phyloP scores from a whole-genome alignment of 352 stramenopile species.

The Peronosclerospora sorghi region DNA sequence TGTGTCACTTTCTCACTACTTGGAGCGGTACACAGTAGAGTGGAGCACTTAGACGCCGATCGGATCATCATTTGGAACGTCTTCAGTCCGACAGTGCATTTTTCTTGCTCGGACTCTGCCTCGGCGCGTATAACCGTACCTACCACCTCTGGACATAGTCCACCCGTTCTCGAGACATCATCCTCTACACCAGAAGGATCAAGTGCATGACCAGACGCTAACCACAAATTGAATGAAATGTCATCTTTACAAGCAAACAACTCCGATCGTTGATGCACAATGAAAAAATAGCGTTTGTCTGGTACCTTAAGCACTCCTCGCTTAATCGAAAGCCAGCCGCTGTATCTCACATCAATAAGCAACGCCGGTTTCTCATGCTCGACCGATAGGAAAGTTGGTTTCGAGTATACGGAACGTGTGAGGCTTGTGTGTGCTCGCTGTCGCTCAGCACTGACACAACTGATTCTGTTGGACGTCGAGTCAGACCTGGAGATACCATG shows the following conservation, averaged over 20 bases:
- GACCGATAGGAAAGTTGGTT: constrained; percentile 4
- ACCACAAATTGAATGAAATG: constrained; percentile 49
- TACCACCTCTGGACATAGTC: constrained; percentile 27
- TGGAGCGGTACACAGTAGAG: constrained; percentile 32
- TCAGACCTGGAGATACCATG: constrained; percentile 3
- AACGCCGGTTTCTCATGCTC: constrained; percentile 13
- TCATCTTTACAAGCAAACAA: constrained; percentile 60
- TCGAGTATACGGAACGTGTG: constrained; percentile 11
- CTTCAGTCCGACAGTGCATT: constrained; percentile 15
- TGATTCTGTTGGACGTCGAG: too few relatives aligned
- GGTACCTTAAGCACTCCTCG: constrained; percentile 43
- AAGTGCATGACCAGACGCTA: constrained; percentile 31
- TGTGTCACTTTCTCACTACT: constrained; percentile 27
- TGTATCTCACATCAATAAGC: constrained; percentile 25
- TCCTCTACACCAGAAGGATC: constrained; percentile 5
- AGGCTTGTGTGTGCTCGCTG: constrained; percentile 1
- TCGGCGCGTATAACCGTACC: constrained; percentile 48
- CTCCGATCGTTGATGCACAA: constrained; percentile 22
- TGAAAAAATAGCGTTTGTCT: constrained; percentile 64
- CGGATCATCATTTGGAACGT: constrained; percentile 36
- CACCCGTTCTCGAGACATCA: constrained; percentile 12
- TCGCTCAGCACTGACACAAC: constrained; percentile 3
- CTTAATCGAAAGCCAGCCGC: constrained; percentile 37
- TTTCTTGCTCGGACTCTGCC: constrained; percentile 15
- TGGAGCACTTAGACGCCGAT: constrained; percentile 32